Evolutionary conservation across 73 alveolate species (phyloP).

Genomic region (Paramecium pentaurelia): DNA sequence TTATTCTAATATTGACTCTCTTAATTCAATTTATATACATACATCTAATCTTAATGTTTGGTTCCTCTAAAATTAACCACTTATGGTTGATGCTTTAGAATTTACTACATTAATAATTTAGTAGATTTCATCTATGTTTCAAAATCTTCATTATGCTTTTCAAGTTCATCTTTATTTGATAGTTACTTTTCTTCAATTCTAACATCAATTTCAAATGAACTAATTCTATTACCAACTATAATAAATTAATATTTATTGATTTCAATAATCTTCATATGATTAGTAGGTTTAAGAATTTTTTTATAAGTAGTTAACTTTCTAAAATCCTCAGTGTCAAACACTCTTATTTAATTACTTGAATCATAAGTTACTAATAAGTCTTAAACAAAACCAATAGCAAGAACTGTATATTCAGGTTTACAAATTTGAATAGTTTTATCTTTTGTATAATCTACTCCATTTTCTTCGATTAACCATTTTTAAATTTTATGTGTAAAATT

Average conservation of each 20-base stretch:
- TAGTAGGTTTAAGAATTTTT: conserved; percentile 15
- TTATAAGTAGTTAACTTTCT: background rate
- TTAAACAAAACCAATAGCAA: conserved; percentile 22
- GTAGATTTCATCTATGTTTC: background rate
- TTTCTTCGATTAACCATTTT: conserved; percentile 39
- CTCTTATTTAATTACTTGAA: conserved; percentile 35
- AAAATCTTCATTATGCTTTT: background rate
- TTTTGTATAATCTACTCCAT: conserved; percentile 34
- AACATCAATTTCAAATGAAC: background rate
- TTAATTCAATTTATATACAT: background rate
- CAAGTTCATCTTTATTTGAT: background rate
- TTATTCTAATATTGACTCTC: conserved; percentile 37
- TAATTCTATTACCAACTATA: conserved; percentile 3
- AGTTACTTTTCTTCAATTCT: background rate
- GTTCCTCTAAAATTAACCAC: conserved; percentile 12
- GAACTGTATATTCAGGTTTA: conserved; percentile 37
- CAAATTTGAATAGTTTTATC: conserved; percentile 28
- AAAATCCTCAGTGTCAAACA: conserved; percentile 35
- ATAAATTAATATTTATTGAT: background rate
- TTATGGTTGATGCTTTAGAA: background rate
- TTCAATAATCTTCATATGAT: conserved; percentile 14
- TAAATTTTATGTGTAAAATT: conserved; percentile 29
- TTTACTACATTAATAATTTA: background rate
- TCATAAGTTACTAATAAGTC: conserved; percentile 33
- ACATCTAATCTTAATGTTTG: conserved; percentile 39